Percentiles rank a stretch among this genome's conserved stretches.
phyloP scores from a whole-genome alignment of 2,329 filamentous ascomycete genomes.

The Plectosphaerella plurivora region DNA sequence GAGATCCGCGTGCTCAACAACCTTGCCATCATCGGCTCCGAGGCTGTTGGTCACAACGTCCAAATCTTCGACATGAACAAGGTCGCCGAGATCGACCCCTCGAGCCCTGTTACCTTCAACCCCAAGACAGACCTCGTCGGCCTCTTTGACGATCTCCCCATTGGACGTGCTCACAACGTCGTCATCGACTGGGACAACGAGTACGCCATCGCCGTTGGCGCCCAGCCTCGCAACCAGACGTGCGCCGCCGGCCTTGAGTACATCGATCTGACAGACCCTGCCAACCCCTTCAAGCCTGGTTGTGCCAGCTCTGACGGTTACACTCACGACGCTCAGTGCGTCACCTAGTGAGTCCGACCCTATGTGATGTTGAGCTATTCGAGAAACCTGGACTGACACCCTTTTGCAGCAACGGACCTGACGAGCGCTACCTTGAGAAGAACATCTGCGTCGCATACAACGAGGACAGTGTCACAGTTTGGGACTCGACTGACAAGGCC shows the following conservation, averaged over 20 bases:
- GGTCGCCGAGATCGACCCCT: conserved; percentile 21
- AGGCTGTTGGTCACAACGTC: conserved; percentile 46
- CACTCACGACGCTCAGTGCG: conserved; percentile 48
- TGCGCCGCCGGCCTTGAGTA: conserved; percentile 49
- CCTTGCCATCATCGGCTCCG: conserved; percentile 31
- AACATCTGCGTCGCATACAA: conserved; percentile 29
- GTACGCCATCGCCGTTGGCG: conserved; percentile 37
- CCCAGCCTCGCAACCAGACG: conserved; percentile 25
- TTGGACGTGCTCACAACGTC: conserved; percentile 47
- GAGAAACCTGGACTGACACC: neutral
- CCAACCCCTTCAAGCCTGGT: conserved; percentile 44
- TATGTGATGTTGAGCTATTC: no score
- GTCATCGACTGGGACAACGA: conserved; percentile 43
- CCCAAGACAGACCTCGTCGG: conserved; percentile 26
- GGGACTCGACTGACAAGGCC: conserved; percentile 38
- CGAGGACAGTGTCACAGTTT: conserved; percentile 37
- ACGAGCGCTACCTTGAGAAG: conserved; percentile 34
- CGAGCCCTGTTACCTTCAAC: conserved; percentile 6
- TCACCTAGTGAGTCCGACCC: conserved; percentile 31
- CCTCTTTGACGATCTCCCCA: conserved; percentile 24
- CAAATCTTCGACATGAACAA: conserved; percentile 61
- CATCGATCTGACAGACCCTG: conserved; percentile 47
- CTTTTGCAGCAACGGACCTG: conserved; percentile 31
- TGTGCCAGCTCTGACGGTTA: conserved; percentile 45
- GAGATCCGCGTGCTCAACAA: conserved; percentile 34